Base-by-base conservation (phyloP, 169 alveolate genomes). In the Plasmodium falciparum region DNA sequence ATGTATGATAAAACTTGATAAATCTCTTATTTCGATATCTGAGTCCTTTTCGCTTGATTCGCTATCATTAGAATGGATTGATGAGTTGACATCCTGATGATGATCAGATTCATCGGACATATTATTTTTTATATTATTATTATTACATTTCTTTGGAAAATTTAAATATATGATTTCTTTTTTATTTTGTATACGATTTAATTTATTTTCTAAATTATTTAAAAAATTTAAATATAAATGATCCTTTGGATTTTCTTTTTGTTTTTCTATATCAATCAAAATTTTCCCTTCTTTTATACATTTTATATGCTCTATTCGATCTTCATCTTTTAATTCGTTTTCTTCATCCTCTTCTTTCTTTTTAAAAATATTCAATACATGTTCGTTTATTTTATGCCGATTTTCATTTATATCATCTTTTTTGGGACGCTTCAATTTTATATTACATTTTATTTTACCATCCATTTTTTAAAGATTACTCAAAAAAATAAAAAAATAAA, bases 101-200 rank as follows among this genome's bases (percentile, higher is more conserved):
- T 39, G 9, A 39, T 39, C 47, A 39, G 5, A 39, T 39, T n/a
- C n/a, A 52, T 52, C 0, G n/a, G 62, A 52, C 1, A 52, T 52
- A 52, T 52, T 52, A n/a, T 9, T 15, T 52, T 52, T 52, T 52
- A 15, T n/a, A 15, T n/a, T 9, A 52, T 52, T 9, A 52, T 15
- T 43, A 66, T 66, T 9, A 66, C 9, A 12, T 62, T 66, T 26
- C 5, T 24, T 24, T 13, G 83, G 83, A 43, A 69, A 67, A 69
- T 83, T 83, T 62, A 83, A 69, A 69, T 83, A 83, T 22, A 43
- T 65, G 70, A 83, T 83, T 9, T 83, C 52, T 56, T 54, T 67
- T 49, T 83, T 67, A 69, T 56, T 83, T 11, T 83, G 58, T 13
- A 83, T 22, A 29, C 91, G 91, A 22, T 45, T 62, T 56, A 83